Evolutionary conservation across 345 rosid species (phyloP), one percentile per base, ranked within the genome.

Genomic region (Garcia nutans): DNA sequence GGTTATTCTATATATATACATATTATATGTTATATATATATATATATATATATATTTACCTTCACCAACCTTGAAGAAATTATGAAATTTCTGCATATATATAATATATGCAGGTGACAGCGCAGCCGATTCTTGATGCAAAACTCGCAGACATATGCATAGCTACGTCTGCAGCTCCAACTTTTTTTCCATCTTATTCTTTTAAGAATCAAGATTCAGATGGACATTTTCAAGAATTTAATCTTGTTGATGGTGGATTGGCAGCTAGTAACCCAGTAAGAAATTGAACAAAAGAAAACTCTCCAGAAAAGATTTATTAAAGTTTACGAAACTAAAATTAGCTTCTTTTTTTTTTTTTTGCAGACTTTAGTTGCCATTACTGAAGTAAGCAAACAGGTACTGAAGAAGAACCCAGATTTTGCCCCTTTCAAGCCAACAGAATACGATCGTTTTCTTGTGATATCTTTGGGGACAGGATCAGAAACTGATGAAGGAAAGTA

Each of bases 121-220:
- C 0, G 22, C 56, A 73, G 31, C 88, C 91, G 66, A 54, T 65
- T 28, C 52, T 89, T 42, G 86, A 91, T 77, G 97, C 89, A 57
- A 55, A 52, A 47, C 71, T 93, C 56, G 79, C 97, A 23, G 93
- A 93, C 72, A 89, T 93, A 70, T 87, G 94, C 80, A 64, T 91
- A 52, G 78, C 85, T 28, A 91, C 98, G 49, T 87, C 97, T 0
- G 88, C 97, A 63, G 93, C 98, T 64, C 97, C 96, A 57, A 93
- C 94, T 61, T 82, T 72, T 60, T 73, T 93, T 58, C 96, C 96
- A 28, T 77, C 89, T 57, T 75, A 87, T 79, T 82, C 84, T 67
- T 91, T 93, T 80, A 58, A 74, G 67, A 91, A 82, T 64, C 74
- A 81, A 78, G 87, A 87, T 54, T 68, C 74, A 26, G 59, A 79